Evolutionary conservation across 1,139 yeast genomes (phyloP).

Genomic region (Kluyveromyces sp.): DNA sequence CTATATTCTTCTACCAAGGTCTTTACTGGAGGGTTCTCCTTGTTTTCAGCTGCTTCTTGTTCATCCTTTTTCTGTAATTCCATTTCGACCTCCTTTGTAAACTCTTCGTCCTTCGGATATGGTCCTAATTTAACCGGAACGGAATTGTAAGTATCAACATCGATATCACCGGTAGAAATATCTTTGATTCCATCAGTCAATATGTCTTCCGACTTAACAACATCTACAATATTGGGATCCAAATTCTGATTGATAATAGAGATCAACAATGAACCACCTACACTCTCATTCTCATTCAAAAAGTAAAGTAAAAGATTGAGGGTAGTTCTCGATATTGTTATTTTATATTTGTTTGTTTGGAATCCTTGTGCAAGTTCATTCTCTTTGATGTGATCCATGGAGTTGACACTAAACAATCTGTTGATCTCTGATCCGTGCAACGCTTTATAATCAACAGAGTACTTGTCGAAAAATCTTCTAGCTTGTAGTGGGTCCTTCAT

Average conservation of each 20-base stretch:
- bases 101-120: constrained; percentile 79
- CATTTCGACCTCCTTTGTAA: constrained; percentile 73
- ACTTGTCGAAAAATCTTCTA: constrained; percentile 66
- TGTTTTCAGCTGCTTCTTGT: constrained; percentile 25
- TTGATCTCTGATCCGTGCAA: constrained; percentile 75
- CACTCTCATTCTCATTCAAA: constrained; percentile 84
- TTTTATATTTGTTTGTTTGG: constrained; percentile 62
- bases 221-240: constrained; percentile 47
- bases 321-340: constrained; percentile 76
- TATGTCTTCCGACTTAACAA: constrained; percentile 24
- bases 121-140: constrained; percentile 75
- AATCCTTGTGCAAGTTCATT: constrained; percentile 75
- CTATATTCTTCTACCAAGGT: constrained; percentile 43
- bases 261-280: constrained; percentile 84
- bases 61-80: constrained; percentile 77
- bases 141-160: constrained; percentile 47
- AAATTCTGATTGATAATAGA: constrained; percentile 81
- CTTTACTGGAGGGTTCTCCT: constrained; percentile 26
- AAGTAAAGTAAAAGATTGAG: constrained; percentile 78
- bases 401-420: constrained; percentile 62
- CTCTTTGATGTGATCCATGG: constrained; percentile 74
- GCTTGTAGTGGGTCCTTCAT: constrained; percentile 57
- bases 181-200: constrained; percentile 38
- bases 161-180: constrained; percentile 47
- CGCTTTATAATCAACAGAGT: constrained; percentile 63